These are phyloP conservation scores for Mycena alexandri DNA, from an alignment of 768 basidiomycete species.

Conservation along the genomic window DNA sequence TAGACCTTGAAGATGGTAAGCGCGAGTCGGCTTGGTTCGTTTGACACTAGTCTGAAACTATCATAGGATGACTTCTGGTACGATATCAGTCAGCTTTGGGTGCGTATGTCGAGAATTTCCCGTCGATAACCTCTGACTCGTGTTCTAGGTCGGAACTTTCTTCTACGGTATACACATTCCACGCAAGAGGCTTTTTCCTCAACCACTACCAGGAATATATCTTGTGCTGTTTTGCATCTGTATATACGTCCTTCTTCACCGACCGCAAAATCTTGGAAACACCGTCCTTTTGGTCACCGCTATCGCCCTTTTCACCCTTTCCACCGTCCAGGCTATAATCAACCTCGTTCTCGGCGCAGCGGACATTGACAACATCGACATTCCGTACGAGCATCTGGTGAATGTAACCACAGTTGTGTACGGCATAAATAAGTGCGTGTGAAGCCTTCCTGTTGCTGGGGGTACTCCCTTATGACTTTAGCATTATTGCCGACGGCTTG, in stretches of 20 bases:
- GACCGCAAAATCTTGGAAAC: constrained; percentile 40
- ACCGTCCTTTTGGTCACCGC: constrained; percentile 44
- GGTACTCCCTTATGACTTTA: constrained; percentile 5
- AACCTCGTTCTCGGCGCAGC: constrained; percentile 47
- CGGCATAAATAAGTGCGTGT: constrained; percentile 50
- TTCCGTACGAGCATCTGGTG: constrained; percentile 44
- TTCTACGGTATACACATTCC: constrained; percentile 14
- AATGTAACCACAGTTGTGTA: constrained; percentile 45
- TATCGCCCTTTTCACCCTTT: constrained; percentile 45
- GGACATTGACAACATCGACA: constrained; percentile 40
- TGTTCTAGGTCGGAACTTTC: constrained; percentile 19
- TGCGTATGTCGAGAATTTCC: not conserved
- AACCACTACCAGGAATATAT: constrained; percentile 40
- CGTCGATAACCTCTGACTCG: not conserved
- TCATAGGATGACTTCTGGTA: constrained; percentile 13
- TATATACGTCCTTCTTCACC: constrained; percentile 43
- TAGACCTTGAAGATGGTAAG: not conserved
- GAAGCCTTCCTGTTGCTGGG: too few species aligned
- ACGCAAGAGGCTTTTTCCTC: too few species aligned
- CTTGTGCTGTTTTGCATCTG: constrained; percentile 47
- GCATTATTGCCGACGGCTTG: constrained; percentile 46
- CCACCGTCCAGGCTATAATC: constrained; percentile 46
- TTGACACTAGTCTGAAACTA: not conserved
- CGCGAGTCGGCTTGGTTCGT: not conserved
- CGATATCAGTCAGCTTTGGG: constrained; percentile 17